Percentiles rank a stretch among this genome's conserved stretches.
Evolutionary conservation across 805 yeast genomes (phyloP).

Genomic region (Starmerella bombicola): DNA sequence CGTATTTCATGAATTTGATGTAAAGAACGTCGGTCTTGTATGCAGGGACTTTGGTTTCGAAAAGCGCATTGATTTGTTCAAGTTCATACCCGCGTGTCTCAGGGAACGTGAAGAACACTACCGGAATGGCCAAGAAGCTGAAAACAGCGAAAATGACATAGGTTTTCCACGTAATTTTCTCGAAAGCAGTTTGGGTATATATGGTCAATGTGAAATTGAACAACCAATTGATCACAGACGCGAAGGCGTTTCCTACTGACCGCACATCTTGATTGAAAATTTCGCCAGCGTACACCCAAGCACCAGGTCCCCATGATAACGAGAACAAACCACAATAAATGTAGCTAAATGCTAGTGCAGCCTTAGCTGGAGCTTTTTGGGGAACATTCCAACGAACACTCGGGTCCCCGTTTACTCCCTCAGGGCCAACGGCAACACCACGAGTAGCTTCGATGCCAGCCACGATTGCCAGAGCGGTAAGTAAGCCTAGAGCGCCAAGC

Average conservation of each 20-base stretch:
- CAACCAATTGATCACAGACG: constrained; percentile 69
- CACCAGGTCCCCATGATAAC: constrained; percentile 72
- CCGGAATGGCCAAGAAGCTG: constrained; percentile 43
- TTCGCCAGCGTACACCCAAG: constrained; percentile 56
- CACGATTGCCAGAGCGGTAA: constrained; percentile 21
- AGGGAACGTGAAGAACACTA: constrained; percentile 44
- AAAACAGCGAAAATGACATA: constrained; percentile 66
- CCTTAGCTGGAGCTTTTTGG: constrained; percentile 33
- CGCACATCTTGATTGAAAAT: constrained; percentile 61
- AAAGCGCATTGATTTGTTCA: constrained; percentile 56
- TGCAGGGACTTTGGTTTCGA: constrained; percentile 28
- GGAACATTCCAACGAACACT: constrained; percentile 48
- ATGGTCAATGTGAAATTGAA: constrained; percentile 65
- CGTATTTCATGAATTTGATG: constrained; percentile 11
- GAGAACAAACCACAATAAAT: constrained; percentile 65
- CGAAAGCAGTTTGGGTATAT: constrained; percentile 59
- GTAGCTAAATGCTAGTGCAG: constrained; percentile 42
- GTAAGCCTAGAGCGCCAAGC: constrained; percentile 71
- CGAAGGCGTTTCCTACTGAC: constrained; percentile 59
- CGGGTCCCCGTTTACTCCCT: constrained; percentile 19
- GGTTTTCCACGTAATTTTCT: constrained; percentile 56
- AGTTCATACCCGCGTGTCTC: constrained; percentile 58
- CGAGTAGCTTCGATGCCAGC: constrained; percentile 21
- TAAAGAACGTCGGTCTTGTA: constrained; percentile 19
- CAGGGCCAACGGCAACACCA: constrained; percentile 18